Conservation (phyloP, 2,329 filamentous ascomycete species). For the Gnomoniopsis smithogilvyi region DNA sequence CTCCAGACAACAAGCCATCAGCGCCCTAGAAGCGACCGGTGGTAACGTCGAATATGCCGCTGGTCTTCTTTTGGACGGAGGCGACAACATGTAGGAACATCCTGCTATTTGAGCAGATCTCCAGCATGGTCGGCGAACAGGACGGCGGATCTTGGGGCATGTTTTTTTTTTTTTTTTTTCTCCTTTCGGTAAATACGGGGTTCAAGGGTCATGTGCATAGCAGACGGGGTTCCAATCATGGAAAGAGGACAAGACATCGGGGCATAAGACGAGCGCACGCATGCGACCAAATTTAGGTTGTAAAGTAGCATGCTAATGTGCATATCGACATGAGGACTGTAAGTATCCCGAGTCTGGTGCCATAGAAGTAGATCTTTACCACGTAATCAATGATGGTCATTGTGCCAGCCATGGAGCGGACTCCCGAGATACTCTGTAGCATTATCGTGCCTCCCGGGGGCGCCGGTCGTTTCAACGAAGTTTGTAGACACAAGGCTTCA, state of each 20-base stretch:
- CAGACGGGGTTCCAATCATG: slow-evolving; percentile 6
- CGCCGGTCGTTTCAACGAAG: slow-evolving; percentile 55
- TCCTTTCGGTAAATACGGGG: not conserved
- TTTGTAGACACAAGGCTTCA: slow-evolving; percentile 98
- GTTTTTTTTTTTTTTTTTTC: not conserved
- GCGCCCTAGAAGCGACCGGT: slow-evolving; percentile 75
- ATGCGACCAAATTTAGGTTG: not conserved
- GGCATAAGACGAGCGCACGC: not conserved
- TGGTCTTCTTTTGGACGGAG: slow-evolving; percentile 65
- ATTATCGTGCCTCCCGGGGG: not conserved
- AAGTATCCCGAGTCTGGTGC: not conserved
- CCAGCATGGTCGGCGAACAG: slow-evolving; percentile 4
- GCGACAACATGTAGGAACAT: slow-evolving; percentile 12
- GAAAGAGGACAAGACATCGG: not conserved
- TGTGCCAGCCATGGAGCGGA: not conserved
- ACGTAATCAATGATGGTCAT: slow-evolving; percentile 7
- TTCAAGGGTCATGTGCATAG: slow-evolving; percentile 15
- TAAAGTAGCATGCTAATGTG: not conserved
- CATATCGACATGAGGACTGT: not conserved
- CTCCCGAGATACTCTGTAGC: not conserved
- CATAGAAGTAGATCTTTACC: slow-evolving; percentile 1
- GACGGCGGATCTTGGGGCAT: not conserved
- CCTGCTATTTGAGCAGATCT: slow-evolving; percentile 21
- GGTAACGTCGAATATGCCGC: slow-evolving; percentile 91
- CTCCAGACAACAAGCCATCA: slow-evolving; percentile 69